Conservation (phyloP, 2,329 filamentous ascomycete species). For the Colletotrichum echinochloae region DNA sequence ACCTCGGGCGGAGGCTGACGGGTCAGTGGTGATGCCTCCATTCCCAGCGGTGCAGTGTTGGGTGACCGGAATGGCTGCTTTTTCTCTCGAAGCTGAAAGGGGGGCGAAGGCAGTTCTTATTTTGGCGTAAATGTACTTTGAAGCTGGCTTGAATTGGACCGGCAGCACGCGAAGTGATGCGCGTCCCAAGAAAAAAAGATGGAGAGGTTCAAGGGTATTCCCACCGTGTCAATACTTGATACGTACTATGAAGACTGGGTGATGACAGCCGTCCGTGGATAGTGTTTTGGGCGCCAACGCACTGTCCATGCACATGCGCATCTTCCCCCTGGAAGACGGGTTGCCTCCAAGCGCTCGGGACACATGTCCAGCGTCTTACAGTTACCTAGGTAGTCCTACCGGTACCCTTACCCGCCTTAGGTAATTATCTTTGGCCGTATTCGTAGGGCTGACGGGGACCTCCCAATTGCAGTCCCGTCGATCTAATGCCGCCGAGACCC, state of each 20-base stretch:
- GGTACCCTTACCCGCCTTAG: too few species aligned
- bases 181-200: conserved; percentile 31
- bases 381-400: too few species aligned
- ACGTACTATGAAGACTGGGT: too few species aligned
- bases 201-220: not conserved
- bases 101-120: not conserved
- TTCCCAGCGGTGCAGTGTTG: conserved; percentile 49
- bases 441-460: conserved; percentile 15
- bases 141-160: conserved; percentile 1
- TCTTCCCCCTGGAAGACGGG: not conserved
- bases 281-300: too few species aligned
- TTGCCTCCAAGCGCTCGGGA: conserved; percentile 13
- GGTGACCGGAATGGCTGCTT: not conserved
- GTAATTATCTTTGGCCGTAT: too few species aligned
- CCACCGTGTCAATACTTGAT: rapidly evolving
- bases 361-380: conserved; percentile 13
- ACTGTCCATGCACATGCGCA: not conserved
- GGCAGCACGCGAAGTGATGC: conserved; percentile 24
- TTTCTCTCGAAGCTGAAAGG: not conserved
- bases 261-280: too few species aligned
- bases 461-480: conserved; percentile 4
- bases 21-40: conserved; percentile 93
- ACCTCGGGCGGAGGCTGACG: conserved; percentile 90
- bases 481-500: conserved; percentile 8
- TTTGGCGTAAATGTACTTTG: not conserved